phyloP scores from a whole-genome alignment of 2,329 filamentous ascomycete genomes.

The Cryphonectria carpinicola region DNA sequence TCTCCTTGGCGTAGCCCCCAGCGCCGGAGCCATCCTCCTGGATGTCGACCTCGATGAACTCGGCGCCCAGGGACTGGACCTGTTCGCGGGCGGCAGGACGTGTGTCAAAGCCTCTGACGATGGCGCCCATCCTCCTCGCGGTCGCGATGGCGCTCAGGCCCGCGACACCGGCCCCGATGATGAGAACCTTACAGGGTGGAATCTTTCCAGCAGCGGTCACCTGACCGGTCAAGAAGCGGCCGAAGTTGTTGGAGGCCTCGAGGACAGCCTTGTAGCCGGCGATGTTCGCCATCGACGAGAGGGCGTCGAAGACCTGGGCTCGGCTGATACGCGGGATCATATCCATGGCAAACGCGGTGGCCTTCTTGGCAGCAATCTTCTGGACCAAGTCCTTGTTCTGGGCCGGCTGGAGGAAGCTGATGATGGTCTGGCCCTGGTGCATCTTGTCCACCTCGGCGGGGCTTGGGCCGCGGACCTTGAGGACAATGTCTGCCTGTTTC shows the following conservation, averaged over 20 bases:
- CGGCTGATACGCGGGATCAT: slow-evolving; percentile 89
- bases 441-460: slow-evolving; percentile 71
- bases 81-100: slow-evolving; percentile 85
- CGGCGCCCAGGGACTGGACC: slow-evolving; percentile 86
- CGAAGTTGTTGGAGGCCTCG: slow-evolving; percentile 88
- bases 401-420: slow-evolving; percentile 81
- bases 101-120: slow-evolving; percentile 91
- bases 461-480: slow-evolving; percentile 81
- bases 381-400: slow-evolving; percentile 79
- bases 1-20: slow-evolving; percentile 89
- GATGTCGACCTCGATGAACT: slow-evolving; percentile 86
- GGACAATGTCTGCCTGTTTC: slow-evolving; percentile 74
- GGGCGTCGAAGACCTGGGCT: slow-evolving; percentile 84
- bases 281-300: slow-evolving; percentile 94
- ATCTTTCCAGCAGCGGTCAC: slow-evolving; percentile 91
- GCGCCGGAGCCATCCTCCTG: slow-evolving; percentile 83
- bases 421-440: slow-evolving; percentile 71
- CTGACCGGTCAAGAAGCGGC: slow-evolving; percentile 85
- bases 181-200: slow-evolving; percentile 84
- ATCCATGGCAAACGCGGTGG: slow-evolving; percentile 88
- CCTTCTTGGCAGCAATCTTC: slow-evolving; percentile 69
- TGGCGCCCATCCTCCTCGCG: slow-evolving; percentile 82
- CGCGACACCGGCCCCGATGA: slow-evolving; percentile 89
- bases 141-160: slow-evolving; percentile 88
- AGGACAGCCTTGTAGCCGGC: slow-evolving; percentile 91